Percentiles rank a stretch among this genome's conserved stretches.
Conservation (phyloP, 176 grass and related monocot species). For the Cocos nucifera region DNA sequence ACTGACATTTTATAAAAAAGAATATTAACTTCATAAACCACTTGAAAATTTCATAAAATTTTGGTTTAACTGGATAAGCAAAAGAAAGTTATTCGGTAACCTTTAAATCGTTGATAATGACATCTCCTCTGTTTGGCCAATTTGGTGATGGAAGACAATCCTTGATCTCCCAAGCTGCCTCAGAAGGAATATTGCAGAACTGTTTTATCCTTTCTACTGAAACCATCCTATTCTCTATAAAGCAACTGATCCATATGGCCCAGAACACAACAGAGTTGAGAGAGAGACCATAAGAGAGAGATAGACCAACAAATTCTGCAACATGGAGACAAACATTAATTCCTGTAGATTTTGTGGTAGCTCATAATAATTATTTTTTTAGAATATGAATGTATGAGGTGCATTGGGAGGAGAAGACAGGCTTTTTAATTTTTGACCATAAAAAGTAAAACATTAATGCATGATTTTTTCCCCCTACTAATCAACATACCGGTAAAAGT, state of each 20-base stretch:
- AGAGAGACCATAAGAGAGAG: constrained; percentile 89
- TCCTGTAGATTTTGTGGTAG: too few relatives aligned
- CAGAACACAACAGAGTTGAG: constrained; percentile 80
- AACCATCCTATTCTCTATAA: constrained; percentile 91
- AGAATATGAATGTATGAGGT: too few relatives aligned
- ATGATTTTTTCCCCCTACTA: too few relatives aligned
- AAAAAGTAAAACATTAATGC: too few relatives aligned
- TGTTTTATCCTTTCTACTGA: constrained; percentile 97
- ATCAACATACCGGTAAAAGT: too few relatives aligned
- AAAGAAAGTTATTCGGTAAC: constrained; percentile 21
- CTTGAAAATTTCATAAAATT: too few relatives aligned
- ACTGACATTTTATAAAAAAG: too few relatives aligned
- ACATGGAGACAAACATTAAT: constrained; percentile 6
- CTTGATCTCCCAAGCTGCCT: constrained; percentile 73
- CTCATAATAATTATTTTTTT: too few relatives aligned
- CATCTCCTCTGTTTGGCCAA: constrained; percentile 77
- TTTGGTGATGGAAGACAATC: constrained; percentile 57
- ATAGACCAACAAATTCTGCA: constrained; percentile 94
- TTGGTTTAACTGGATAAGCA: too few relatives aligned
- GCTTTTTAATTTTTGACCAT: too few relatives aligned
- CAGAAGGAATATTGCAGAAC: constrained; percentile 77
- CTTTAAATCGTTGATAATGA: constrained; percentile 73
- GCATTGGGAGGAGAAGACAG: too few relatives aligned
- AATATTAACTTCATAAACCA: too few relatives aligned
- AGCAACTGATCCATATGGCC: constrained; percentile 84